Evolutionary conservation across 78 protist species (phyloP).

Genomic region (Creolimax fragrantissima): DNA sequence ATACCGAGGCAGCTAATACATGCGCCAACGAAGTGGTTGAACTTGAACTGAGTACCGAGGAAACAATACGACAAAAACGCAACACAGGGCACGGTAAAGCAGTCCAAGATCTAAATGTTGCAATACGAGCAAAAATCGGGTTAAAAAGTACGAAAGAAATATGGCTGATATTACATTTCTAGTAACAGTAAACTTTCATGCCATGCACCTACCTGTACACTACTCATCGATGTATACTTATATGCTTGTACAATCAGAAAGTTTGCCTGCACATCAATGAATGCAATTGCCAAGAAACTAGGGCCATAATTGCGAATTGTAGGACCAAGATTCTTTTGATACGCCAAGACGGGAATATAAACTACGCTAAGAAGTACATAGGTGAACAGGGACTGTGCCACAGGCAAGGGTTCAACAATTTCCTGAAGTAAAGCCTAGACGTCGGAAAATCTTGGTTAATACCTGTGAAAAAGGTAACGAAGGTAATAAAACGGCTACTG

Average conservation of each 20-base stretch:
- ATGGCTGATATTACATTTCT: not conserved
- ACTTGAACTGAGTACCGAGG: conserved; percentile 28
- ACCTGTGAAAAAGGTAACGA: not conserved
- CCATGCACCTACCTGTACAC: conserved; percentile 23
- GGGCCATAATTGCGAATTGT: not conserved
- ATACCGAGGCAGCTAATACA: conserved; percentile 43
- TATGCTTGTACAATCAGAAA: conserved; percentile 44
- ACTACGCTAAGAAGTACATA: conserved; percentile 2
- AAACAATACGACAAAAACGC: conserved; percentile 39
- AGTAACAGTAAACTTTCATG: not conserved
- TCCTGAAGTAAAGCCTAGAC: too few species aligned
- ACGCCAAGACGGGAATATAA: not conserved
- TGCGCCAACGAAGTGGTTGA: conserved; percentile 47
- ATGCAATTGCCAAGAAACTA: not conserved
- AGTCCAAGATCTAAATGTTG: not conserved
- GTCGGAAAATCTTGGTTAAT: not conserved
- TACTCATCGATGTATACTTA: conserved; percentile 52
- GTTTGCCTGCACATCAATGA: conserved; percentile 76
- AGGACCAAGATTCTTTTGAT: not conserved
- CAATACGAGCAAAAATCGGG: not conserved
- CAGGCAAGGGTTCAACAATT: conserved; percentile 41
- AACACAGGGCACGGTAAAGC: conserved; percentile 63
- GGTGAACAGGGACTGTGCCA: conserved; percentile 49
- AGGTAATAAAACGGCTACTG: not conserved
- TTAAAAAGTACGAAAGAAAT: not conserved